These are phyloP conservation scores for Biscogniauxia mediterranea DNA, from an alignment of 2,329 filamentous ascomycete genomes.

Conservation along the genomic window DNA sequence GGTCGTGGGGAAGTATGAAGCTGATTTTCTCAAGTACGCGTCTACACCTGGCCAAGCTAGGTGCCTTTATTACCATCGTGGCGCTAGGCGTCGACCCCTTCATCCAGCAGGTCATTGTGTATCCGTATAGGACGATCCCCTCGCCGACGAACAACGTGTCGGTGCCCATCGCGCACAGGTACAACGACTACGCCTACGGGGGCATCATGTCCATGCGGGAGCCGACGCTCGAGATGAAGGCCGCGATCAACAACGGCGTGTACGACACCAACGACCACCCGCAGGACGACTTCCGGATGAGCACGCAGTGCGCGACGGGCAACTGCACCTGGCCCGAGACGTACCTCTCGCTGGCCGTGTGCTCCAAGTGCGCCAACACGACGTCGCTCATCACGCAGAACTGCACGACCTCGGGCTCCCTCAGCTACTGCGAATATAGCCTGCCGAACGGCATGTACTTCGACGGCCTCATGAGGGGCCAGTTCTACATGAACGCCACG, in stretches of 20 bases:
- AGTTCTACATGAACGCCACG: conserved; percentile 10
- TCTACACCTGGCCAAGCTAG: conserved; percentile 15
- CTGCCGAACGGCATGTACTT: conserved; percentile 10
- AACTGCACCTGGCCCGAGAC: conserved; percentile 14
- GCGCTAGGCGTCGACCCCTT: conserved; percentile 13
- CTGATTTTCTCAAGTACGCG: conserved; percentile 8
- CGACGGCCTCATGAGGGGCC: background rate
- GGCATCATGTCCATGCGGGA: conserved; percentile 8
- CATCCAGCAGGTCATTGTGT: conserved; percentile 16
- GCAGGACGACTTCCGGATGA: conserved; percentile 6
- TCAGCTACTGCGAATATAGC: conserved; percentile 6
- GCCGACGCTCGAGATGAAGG: conserved; percentile 13
- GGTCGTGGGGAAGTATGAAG: conserved; percentile 16
- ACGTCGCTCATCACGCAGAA: conserved; percentile 8
- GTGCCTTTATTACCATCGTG: conserved; percentile 16
- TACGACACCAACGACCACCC: conserved; percentile 9
- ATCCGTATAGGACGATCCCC: conserved; percentile 8
- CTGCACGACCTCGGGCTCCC: background rate
- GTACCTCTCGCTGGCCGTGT: conserved; percentile 13
- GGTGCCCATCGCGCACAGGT: conserved; percentile 2
- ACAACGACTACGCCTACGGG: conserved; percentile 7
- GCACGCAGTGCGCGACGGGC: conserved; percentile 7
- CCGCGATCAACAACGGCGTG: conserved; percentile 12
- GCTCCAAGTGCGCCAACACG: conserved; percentile 14
- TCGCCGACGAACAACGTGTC: conserved; percentile 2